Percentiles rank a stretch among this genome's conserved stretches.
Conservation (phyloP, 1,139 yeast species). For the Debaryomyces psychrophilus region DNA sequence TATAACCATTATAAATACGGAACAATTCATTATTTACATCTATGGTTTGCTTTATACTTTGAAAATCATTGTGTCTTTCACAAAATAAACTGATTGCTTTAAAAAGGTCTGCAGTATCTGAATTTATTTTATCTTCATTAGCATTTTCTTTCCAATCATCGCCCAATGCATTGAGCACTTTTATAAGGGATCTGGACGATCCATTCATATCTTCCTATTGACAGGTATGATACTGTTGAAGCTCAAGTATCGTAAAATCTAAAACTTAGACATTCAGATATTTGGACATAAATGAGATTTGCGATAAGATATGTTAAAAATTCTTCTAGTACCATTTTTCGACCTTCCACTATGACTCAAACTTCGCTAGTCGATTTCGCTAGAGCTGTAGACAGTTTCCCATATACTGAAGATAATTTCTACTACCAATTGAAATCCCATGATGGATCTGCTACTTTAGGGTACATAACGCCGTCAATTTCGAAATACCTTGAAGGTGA, state of each 20-base stretch:
- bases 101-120: conserved; percentile 20
- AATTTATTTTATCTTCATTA: not conserved
- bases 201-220: conserved; percentile 27
- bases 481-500: conserved; percentile 38
- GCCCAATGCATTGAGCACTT: conserved; percentile 34
- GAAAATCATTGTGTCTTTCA: conserved; percentile 45
- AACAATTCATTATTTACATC: conserved; percentile 55
- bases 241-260: not conserved
- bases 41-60: conserved; percentile 34
- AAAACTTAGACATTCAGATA: not conserved
- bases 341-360: not conserved
- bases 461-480: conserved; percentile 53
- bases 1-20: conserved; percentile 42
- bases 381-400: conserved; percentile 53
- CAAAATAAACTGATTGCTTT: conserved; percentile 28
- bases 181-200: conserved; percentile 37
- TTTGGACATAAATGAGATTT: not conserved
- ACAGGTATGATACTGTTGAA: not conserved
- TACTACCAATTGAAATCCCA: conserved; percentile 52
- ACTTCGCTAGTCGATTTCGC: conserved; percentile 26
- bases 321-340: not conserved
- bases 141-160: conserved; percentile 29
- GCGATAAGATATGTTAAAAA: not conserved
- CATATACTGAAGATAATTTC: conserved; percentile 30
- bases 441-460: conserved; percentile 50